These are phyloP conservation scores for Syncephalastrum racemosum DNA, from an alignment of 371 early-diverging fungal species.

Conservation along the genomic window DNA sequence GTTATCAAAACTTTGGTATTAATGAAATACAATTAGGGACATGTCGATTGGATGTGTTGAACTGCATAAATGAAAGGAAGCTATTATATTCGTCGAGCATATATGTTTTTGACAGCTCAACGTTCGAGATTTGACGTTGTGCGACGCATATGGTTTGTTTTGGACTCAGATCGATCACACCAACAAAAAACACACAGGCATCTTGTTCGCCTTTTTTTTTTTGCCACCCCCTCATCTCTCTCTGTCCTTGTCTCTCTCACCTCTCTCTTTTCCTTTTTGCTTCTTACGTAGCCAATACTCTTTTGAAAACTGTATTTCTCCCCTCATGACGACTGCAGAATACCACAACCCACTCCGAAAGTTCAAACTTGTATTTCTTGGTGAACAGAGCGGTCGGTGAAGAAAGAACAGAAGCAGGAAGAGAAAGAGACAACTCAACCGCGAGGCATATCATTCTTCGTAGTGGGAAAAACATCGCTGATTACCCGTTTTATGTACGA, in stretches of 20 bases:
- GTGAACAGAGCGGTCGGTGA: constrained; percentile 92
- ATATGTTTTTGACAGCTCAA: too few species aligned
- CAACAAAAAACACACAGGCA: neutral
- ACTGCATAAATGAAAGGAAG: too few species aligned
- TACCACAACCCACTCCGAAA: constrained; percentile 73
- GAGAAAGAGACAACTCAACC: too few species aligned
- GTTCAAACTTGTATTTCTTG: constrained; percentile 93
- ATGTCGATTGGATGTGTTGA: too few species aligned
- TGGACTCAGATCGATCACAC: neutral
- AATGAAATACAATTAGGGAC: too few species aligned
- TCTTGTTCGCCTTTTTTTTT: neutral
- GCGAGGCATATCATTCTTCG: too few species aligned
- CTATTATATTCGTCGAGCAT: too few species aligned
- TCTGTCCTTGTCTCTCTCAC: neutral
- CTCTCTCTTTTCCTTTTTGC: constrained; percentile 1
- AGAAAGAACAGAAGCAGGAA: too few species aligned
- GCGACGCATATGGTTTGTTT: neutral
- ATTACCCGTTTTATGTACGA: constrained; percentile 99
- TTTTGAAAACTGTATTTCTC: neutral
- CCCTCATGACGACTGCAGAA: constrained; percentile 32
- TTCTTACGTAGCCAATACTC: too few species aligned
- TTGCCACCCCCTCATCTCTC: neutral
- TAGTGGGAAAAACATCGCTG: constrained; percentile 98
- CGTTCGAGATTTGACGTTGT: too few species aligned
- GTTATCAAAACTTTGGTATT: too few species aligned